These are phyloP conservation scores for Cryptococcus jaspeensis DNA, from an alignment of 1,284 basidiomycete species.

Conservation along the genomic window DNA sequence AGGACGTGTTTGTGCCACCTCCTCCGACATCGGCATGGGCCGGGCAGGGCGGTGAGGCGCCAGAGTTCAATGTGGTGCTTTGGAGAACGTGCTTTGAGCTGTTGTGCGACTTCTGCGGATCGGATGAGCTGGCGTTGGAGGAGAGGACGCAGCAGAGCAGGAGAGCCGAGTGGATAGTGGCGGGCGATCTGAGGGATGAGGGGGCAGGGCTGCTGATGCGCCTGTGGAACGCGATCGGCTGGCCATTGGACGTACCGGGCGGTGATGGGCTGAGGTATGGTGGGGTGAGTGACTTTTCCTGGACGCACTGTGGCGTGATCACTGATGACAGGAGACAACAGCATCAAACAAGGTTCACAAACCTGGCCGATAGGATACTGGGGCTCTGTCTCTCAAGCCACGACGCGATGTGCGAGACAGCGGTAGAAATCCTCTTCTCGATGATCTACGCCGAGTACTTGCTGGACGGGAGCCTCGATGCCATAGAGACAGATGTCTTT, in stretches of 20 bases:
- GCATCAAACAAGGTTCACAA: constrained; percentile 77
- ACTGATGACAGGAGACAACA: constrained; percentile 12
- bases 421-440: constrained; percentile 87
- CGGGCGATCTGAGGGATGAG: constrained; percentile 90
- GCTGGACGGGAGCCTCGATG: constrained; percentile 73
- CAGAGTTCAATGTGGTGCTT: constrained; percentile 70
- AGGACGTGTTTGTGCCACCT: constrained; percentile 73
- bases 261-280: constrained; percentile 25
- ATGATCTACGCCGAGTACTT: constrained; percentile 95
- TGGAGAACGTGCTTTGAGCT: constrained; percentile 83
- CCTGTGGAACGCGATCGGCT: constrained; percentile 85
- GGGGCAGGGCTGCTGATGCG: constrained; percentile 79
- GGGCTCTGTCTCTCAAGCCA: constrained; percentile 93
- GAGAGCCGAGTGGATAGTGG: constrained; percentile 90
- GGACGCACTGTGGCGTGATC: not conserved
- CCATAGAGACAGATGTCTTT: constrained; percentile 92
- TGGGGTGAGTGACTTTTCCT: constrained; percentile 27
- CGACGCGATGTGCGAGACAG: constrained; percentile 83
- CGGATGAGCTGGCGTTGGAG: constrained; percentile 88
- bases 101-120: constrained; percentile 79
- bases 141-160: constrained; percentile 71
- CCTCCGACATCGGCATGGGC: not conserved
- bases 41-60: constrained; percentile 38
- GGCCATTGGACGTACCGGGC: constrained; percentile 52
- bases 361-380: constrained; percentile 87